Percentiles rank a stretch among this genome's conserved stretches.
Conservation (phyloP, 352 stramenopile genomes). For the Phytopythium aichiense region DNA sequence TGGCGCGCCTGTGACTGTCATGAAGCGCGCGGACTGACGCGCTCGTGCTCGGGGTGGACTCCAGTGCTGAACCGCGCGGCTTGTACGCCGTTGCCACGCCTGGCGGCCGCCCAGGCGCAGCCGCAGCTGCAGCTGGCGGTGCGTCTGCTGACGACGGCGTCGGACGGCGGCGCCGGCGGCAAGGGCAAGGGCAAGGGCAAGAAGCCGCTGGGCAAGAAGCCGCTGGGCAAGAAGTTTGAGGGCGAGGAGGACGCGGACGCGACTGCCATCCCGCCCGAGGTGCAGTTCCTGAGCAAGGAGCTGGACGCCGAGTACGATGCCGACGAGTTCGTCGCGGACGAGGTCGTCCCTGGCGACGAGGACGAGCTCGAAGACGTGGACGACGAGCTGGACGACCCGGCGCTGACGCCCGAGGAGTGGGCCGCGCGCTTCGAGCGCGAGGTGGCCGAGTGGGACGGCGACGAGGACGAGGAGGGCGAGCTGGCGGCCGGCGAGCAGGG, state of each 20-base stretch:
- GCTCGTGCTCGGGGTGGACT: no score
- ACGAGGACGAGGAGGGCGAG: constrained; percentile 21
- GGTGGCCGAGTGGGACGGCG: constrained; percentile 46
- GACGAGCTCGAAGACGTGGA: constrained; percentile 26
- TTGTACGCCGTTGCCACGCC: constrained; percentile 15
- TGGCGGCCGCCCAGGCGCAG: constrained; percentile 2
- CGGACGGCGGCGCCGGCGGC: constrained; percentile 4
- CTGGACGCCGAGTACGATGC: constrained; percentile 27
- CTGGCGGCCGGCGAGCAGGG: background rate
- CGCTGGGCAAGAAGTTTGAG: constrained; percentile 50
- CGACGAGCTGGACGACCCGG: constrained; percentile 15
- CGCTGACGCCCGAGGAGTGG: constrained; percentile 52
- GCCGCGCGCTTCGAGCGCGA: constrained; percentile 64
- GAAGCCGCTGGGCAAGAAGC: constrained; percentile 47
- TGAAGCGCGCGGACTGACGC: no score
- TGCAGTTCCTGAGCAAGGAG: constrained; percentile 63
- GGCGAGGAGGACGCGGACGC: constrained; percentile 43
- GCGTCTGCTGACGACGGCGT: constrained; percentile 34
- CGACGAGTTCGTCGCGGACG: constrained; percentile 28
- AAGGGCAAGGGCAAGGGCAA: constrained; percentile 42
- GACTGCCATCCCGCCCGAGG: constrained; percentile 45
- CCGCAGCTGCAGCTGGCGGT: constrained; percentile 9
- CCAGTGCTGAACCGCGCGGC: constrained; percentile 17
- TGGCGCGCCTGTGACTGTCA: background rate
- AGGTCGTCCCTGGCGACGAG: constrained; percentile 21